Percentiles rank a stretch among this genome's conserved stretches.
These are phyloP conservation scores for Agrocybe pediades DNA, from an alignment of 768 basidiomycete genomes.

Conservation along the genomic window DNA sequence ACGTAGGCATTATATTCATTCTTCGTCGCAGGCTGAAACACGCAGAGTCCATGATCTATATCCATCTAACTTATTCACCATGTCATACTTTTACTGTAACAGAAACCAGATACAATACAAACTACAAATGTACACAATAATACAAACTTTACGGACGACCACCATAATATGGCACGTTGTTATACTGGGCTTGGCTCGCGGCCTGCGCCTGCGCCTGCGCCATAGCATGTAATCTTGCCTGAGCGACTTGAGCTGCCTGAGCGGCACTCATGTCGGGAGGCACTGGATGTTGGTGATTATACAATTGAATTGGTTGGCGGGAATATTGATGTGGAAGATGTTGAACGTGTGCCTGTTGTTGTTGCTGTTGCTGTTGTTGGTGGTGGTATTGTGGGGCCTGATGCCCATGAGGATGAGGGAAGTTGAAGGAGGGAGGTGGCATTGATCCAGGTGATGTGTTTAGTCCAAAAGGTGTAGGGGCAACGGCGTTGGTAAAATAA, in stretches of 20 bases:
- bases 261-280: conserved; percentile 18
- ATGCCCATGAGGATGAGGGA: conserved; percentile 62
- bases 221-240: conserved; percentile 38
- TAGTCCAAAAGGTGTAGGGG: conserved; percentile 41
- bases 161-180: conserved; percentile 25
- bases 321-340: conserved; percentile 32
- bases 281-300: conserved; percentile 19
- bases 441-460: conserved; percentile 55
- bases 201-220: conserved; percentile 45
- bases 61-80: neutral
- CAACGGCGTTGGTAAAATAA: conserved; percentile 72
- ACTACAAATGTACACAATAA: neutral
- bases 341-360: conserved; percentile 33
- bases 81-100: neutral
- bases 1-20: conserved; percentile 1
- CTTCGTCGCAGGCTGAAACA: neutral
- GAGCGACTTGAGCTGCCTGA: conserved; percentile 38
- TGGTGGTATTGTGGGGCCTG: conserved; percentile 53
- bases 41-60: too few relatives aligned
- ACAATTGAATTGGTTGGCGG: conserved; percentile 24
- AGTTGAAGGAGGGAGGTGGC: conserved; percentile 70
- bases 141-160: conserved; percentile 16
- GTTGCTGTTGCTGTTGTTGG: conserved; percentile 35
- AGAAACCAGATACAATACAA: neutral
- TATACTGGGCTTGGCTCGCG: conserved; percentile 31